These are phyloP conservation scores for Pythium plurisporium DNA, from an alignment of 352 stramenopile species.

Conservation along the genomic window DNA sequence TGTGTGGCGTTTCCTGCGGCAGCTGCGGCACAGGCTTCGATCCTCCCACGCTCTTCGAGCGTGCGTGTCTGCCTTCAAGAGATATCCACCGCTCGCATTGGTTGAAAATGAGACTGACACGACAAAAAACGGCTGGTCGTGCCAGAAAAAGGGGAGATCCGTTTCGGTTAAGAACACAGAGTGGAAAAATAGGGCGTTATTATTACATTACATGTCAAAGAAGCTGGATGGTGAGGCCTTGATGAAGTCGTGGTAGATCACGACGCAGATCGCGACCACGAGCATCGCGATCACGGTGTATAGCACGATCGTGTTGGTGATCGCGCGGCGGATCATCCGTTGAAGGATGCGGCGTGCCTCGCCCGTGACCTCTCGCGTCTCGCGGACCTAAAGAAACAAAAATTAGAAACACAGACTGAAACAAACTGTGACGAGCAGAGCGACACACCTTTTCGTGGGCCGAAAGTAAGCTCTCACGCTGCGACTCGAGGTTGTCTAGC, in stretches of 20 bases:
- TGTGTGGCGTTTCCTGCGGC: no score
- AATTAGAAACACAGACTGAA: no score
- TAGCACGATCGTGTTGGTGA: conserved; percentile 77
- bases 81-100: not conserved
- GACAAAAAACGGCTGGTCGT: not conserved
- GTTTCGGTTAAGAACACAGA: conserved; percentile 1
- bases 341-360: conserved; percentile 66
- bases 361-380: conserved; percentile 62
- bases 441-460: conserved; percentile 56
- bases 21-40: not conserved
- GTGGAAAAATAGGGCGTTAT: not conserved
- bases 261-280: conserved; percentile 59
- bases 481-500: conserved; percentile 59
- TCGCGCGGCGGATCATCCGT: conserved; percentile 69
- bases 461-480: conserved; percentile 65
- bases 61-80: not conserved
- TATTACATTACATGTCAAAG: conserved; percentile 18
- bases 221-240: conserved; percentile 14
- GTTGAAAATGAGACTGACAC: conserved; percentile 3
- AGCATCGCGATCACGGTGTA: conserved; percentile 75
- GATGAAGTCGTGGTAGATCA: conserved; percentile 81
- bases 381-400: conserved; percentile 51
- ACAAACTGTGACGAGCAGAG: not conserved
- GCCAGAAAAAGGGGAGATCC: not conserved
- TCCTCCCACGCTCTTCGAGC: not conserved